Base-by-base conservation (phyloP, 2,329 filamentous ascomycete species). In the Fusarium coffeatum region DNA sequence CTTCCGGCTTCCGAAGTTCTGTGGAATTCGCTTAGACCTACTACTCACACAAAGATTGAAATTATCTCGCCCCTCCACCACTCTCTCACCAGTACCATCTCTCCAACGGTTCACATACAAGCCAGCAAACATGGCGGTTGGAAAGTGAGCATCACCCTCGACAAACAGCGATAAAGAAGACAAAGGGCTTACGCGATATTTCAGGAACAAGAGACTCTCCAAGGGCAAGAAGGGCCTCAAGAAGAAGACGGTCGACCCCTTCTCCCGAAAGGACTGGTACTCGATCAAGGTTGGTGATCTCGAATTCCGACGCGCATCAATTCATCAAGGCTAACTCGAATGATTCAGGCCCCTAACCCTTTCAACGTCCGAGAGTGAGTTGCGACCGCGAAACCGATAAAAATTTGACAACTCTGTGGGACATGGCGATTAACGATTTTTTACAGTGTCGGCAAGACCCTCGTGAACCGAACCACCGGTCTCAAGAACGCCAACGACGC, bases 201-300 rank as follows among this genome's bases (percentile, higher is more conserved):
- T 41, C 78, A 94, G 92, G 93, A 99, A 99, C 92, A 99, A 99
- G 94, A 94, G 96, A 90, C 91, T 99, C 88, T 98, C 96, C 77
- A 99, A 99, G 91, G 96, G 96, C 88, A 99, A 98, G 93, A 99
- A 99, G 91, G 95, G 96, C 85, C 89, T 98, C 84, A 98, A 98
- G 93, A 98, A 99, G 95, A 95, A 95, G 88, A 95, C 94, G 81
- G 87, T 92, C 79, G 96, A 99, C 85, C 95, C 96, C 81, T 98
- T 98, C 89, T 90, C 94, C 81, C 93, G 95, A 83, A 99, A 99
- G 90, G 96, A 98, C 85, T 98, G 97, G 93, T 99, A 94, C 88
- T 93, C 92, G 80, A 91, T 99, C 86, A 98, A 98, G 91, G 92
- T 93, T 72, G 64, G 78, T 75, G 48, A 45, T 56, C 34, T 56